Percentiles rank a stretch among this genome's conserved stretches.
These are phyloP conservation scores for Chaetoscypha palmicola DNA, from an alignment of 2,329 filamentous ascomycete genomes.

Conservation along the genomic window DNA sequence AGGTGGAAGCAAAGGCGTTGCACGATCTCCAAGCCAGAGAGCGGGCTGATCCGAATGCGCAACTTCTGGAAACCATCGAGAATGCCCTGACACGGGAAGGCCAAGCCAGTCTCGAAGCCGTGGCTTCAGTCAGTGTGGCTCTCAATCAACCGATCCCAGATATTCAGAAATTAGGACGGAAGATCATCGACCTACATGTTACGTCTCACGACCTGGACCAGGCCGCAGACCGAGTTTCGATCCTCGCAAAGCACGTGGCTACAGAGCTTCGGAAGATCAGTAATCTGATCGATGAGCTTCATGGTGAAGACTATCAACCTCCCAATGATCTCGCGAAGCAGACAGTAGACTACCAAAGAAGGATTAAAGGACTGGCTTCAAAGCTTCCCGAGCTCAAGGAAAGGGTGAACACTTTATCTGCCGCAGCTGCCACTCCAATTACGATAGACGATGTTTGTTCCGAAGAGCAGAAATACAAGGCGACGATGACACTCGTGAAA, in stretches of 20 bases:
- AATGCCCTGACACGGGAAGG: conserved; percentile 49
- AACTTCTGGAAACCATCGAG: conserved; percentile 48
- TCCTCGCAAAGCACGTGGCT: conserved; percentile 50
- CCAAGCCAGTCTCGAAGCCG: conserved; percentile 46
- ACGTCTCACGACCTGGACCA: conserved; percentile 48
- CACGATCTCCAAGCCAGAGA: conserved; percentile 42
- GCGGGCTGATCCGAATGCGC: conserved; percentile 28
- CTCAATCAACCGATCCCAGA: conserved; percentile 36
- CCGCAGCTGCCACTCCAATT: conserved; percentile 23
- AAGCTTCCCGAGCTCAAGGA: conserved; percentile 63
- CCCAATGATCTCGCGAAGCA: conserved; percentile 54
- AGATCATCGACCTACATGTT: conserved; percentile 50
- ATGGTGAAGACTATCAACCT: conserved; percentile 43
- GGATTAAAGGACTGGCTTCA: conserved; percentile 56
- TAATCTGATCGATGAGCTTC: conserved; percentile 37
- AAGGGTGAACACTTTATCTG: conserved; percentile 38
- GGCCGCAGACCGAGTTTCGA: conserved; percentile 44
- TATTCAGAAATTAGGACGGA: conserved; percentile 41
- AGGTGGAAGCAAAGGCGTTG: conserved; percentile 53
- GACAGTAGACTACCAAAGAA: conserved; percentile 68
- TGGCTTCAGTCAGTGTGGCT: conserved; percentile 47
- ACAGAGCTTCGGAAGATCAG: conserved; percentile 40
- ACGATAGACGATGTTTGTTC: conserved; percentile 51
- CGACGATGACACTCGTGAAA: conserved; percentile 50
- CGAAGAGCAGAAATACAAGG: conserved; percentile 52